Evolutionary conservation across 768 basidiomycete species (phyloP).

Genomic region (Phylloporus scabripes): DNA sequence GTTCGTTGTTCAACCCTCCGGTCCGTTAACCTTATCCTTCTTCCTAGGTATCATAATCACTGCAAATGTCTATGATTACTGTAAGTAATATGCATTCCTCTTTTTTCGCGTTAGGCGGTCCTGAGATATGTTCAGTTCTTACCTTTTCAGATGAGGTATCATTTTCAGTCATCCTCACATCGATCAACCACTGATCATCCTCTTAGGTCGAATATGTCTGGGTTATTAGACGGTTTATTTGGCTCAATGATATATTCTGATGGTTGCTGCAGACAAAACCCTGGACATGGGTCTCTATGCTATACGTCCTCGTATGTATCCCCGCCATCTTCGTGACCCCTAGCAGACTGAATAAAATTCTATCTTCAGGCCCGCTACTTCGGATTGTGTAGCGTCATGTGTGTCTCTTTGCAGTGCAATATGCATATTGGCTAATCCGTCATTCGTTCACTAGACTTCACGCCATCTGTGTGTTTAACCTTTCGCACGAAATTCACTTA

Average conservation of each 20-base stretch:
- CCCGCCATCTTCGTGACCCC: neutral
- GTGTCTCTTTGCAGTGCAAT: neutral
- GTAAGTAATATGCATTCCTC: neutral
- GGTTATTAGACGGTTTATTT: neutral
- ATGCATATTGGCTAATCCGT: neutral
- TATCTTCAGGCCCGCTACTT: neutral
- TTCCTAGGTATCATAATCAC: neutral
- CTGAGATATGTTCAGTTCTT: neutral
- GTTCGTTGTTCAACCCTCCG: neutral
- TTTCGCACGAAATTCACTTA: neutral
- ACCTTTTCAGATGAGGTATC: neutral
- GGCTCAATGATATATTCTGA: neutral
- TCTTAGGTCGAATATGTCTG: neutral
- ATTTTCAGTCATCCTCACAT: neutral
- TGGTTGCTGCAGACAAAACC: neutral
- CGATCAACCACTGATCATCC: neutral
- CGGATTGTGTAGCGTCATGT: neutral
- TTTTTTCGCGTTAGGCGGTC: neutral
- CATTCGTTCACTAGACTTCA: neutral
- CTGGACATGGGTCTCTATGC: neutral
- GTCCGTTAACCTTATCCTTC: neutral
- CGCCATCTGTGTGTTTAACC: neutral
- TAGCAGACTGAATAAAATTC: too few relatives aligned
- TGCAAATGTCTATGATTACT: neutral
- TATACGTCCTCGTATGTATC: neutral